Percentiles rank a stretch among this genome's conserved stretches.
phyloP scores from a whole-genome alignment of 306 rosid species.

The Comarum palustre region DNA sequence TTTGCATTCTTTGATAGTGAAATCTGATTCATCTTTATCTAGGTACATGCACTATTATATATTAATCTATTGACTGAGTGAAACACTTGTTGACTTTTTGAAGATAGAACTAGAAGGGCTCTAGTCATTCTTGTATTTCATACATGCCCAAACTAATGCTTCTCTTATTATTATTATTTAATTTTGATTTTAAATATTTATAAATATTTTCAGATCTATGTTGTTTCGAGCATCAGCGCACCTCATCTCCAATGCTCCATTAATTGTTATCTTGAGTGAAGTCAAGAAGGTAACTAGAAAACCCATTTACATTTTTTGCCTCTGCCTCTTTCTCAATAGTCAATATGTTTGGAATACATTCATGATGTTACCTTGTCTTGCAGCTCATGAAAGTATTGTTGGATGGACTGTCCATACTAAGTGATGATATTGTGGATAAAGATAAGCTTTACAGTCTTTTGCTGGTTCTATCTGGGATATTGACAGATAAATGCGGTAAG shows the following conservation, averaged over 20 bases:
- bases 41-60: slow-evolving; percentile 44
- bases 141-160: slow-evolving; percentile 22
- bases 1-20: slow-evolving; percentile 55
- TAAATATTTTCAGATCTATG: slow-evolving; percentile 46
- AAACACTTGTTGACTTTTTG: background rate
- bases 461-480: slow-evolving; percentile 82
- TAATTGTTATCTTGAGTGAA: slow-evolving; percentile 60
- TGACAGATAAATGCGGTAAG: slow-evolving; percentile 76
- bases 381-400: slow-evolving; percentile 78
- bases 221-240: slow-evolving; percentile 68
- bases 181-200: background rate
- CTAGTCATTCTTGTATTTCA: slow-evolving; percentile 10
- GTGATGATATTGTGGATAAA: slow-evolving; percentile 59
- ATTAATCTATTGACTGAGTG: slow-evolving; percentile 10
- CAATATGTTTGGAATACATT: slow-evolving; percentile 11
- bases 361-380: slow-evolving; percentile 30
- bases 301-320: background rate
- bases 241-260: slow-evolving; percentile 64
- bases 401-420: slow-evolving; percentile 62
- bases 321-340: background rate
- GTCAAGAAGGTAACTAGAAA: slow-evolving; percentile 61
- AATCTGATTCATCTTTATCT: slow-evolving; percentile 50
- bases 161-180: background rate
- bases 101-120: slow-evolving; percentile 7
- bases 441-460: slow-evolving; percentile 66